These are phyloP conservation scores for Hypoxylon cercidicola DNA, from an alignment of 495 filamentous ascomycete genomes.

Conservation along the genomic window DNA sequence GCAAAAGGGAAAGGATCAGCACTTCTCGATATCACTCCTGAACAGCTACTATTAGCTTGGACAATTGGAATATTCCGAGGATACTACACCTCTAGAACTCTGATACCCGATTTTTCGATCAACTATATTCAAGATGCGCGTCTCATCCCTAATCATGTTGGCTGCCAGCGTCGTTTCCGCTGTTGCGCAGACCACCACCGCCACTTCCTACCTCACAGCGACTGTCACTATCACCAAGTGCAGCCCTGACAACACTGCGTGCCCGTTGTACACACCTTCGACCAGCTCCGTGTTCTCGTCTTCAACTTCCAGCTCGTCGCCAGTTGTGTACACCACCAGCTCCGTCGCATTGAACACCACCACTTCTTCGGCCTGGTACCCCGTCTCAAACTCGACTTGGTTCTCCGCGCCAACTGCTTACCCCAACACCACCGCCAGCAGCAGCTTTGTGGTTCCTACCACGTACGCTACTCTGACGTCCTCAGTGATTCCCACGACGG, in stretches of 20 bases:
- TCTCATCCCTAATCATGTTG: constrained; percentile 43
- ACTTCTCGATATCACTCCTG: constrained; percentile 15
- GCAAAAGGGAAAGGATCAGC: constrained; percentile 16
- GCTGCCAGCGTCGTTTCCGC: constrained; percentile 42
- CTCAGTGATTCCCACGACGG: constrained; percentile 28
- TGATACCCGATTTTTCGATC: constrained; percentile 39
- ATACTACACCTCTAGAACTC: constrained; percentile 7
- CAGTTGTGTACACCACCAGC: constrained; percentile 25
- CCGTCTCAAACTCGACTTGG: constrained; percentile 51
- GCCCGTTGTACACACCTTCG: constrained; percentile 52
- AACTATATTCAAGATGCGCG: constrained; percentile 39
- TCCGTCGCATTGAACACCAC: constrained; percentile 39
- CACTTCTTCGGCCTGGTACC: constrained; percentile 45
- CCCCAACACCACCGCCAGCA: constrained; percentile 40
- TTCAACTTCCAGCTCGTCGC: constrained; percentile 26
- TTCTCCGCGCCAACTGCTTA: constrained; percentile 52
- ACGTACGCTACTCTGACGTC: constrained; percentile 41
- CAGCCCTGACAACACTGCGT: constrained; percentile 56
- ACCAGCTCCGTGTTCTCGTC: constrained; percentile 28
- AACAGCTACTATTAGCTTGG: constrained; percentile 16
- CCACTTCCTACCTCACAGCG: constrained; percentile 55
- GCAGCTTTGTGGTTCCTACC: constrained; percentile 39
- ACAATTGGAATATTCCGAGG: constrained; percentile 16
- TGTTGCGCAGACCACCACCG: constrained; percentile 50
- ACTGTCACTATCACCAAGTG: constrained; percentile 61